A percentile compares a stretch with the other conserved stretches of the same genome.
Conservation (phyloP, 768 basidiomycete genomes). For the Clavulina sp. region DNA sequence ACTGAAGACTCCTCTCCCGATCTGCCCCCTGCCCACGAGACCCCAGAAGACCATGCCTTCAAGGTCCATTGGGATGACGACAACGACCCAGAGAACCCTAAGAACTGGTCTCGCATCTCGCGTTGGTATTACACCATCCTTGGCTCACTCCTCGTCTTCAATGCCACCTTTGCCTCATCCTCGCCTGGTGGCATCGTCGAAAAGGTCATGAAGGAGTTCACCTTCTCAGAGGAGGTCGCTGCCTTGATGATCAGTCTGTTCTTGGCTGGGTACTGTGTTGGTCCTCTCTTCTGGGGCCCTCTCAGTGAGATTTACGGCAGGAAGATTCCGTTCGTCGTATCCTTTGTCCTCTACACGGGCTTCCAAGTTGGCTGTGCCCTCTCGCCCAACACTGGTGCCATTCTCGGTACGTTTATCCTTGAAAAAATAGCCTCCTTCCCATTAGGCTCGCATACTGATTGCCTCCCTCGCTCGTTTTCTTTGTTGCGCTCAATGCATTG, state of each 20-base stretch:
- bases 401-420: too few species aligned
- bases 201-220: slow-evolving; percentile 7
- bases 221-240: slow-evolving; percentile 5
- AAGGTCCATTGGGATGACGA: too few species aligned
- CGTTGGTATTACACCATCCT: slow-evolving; percentile 8
- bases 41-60: too few species aligned
- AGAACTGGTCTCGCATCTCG: slow-evolving; percentile 7
- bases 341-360: slow-evolving; percentile 17
- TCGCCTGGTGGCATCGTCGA: slow-evolving; percentile 6
- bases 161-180: slow-evolving; percentile 9
- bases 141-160: slow-evolving; percentile 9
- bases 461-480: too few species aligned
- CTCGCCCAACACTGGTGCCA: slow-evolving; percentile 19
- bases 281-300: slow-evolving; percentile 19
- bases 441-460: too few species aligned
- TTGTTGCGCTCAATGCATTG: too few species aligned
- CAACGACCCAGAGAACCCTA: too few species aligned
- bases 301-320: slow-evolving; percentile 21
- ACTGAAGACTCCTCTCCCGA: too few species aligned
- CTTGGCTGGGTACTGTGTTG: slow-evolving; percentile 14
- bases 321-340: slow-evolving; percentile 20
- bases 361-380: slow-evolving; percentile 20
- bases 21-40: too few species aligned
- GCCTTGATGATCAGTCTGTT: slow-evolving; percentile 7
- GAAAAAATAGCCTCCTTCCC: too few species aligned